phyloP scores from a whole-genome alignment of 2,329 filamentous ascomycete species.

The Myriosclerotinia scirpicola region DNA sequence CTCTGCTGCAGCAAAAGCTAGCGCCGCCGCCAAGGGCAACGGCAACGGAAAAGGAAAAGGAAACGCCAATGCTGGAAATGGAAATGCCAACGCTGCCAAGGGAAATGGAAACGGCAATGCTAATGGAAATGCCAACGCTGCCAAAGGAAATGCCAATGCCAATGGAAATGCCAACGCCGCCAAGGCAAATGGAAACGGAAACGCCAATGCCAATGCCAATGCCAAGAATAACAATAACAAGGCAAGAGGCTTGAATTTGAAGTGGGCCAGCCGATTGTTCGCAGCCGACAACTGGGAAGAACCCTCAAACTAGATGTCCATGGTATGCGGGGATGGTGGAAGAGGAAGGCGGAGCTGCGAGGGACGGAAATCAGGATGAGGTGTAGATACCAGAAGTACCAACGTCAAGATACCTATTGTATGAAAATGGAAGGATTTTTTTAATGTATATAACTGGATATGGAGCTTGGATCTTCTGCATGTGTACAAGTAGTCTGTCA shows the following conservation, averaged over 20 bases:
- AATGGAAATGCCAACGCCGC: neutral
- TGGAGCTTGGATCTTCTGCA: neutral
- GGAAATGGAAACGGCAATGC: too few species aligned
- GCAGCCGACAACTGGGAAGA: conserved; percentile 13
- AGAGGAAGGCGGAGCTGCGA: neutral
- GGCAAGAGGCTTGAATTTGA: neutral
- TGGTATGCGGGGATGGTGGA: neutral
- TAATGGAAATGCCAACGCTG: too few species aligned
- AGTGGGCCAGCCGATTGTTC: conserved; percentile 7
- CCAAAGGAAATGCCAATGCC: too few species aligned
- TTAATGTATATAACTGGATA: conserved; percentile 17
- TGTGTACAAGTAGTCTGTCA: neutral
- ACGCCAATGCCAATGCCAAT: too few species aligned
- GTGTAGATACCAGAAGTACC: neutral
- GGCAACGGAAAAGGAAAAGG: neutral
- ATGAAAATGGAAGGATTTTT: neutral
- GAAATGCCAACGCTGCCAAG: too few species aligned
- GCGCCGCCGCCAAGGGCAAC: neutral
- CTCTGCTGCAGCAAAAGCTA: neutral
- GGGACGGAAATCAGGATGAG: neutral
- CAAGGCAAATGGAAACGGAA: too few species aligned
- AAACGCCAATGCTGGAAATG: neutral
- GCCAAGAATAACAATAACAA: neutral
- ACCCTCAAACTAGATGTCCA: neutral
- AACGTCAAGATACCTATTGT: neutral